Conservation (phyloP, 2,329 filamentous ascomycete species). For the Escovopsis sp. region DNA sequence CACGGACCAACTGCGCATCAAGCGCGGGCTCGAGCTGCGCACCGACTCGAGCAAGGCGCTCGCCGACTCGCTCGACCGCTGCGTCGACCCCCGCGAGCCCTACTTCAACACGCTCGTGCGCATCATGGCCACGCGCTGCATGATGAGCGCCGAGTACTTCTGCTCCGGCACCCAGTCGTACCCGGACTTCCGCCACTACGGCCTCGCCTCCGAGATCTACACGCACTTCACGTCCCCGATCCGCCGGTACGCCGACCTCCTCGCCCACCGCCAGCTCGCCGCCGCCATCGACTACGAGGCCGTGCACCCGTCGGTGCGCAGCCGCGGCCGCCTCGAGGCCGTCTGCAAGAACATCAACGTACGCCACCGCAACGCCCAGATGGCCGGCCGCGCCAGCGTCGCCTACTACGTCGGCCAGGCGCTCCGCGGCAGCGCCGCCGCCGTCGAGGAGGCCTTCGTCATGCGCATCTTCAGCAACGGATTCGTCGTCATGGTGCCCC, state of each 20-base stretch:
- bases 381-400: constrained; percentile 83
- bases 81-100: constrained; percentile 63
- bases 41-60: constrained; percentile 84
- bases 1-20: constrained; percentile 75
- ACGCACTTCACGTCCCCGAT: constrained; percentile 98
- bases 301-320: constrained; percentile 67
- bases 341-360: constrained; percentile 99
- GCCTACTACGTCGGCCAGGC: constrained; percentile 98
- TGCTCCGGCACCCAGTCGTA: constrained; percentile 85
- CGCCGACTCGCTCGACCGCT: constrained; percentile 78
- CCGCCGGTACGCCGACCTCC: constrained; percentile 89
- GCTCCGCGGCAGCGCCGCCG: constrained; percentile 58
- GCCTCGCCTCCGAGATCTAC: constrained; percentile 90
- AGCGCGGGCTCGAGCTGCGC: constrained; percentile 63
- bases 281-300: constrained; percentile 88
- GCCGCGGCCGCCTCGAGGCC: constrained; percentile 70
- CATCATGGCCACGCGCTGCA: constrained; percentile 94
- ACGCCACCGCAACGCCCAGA: constrained; percentile 90
- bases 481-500: constrained; percentile 87
- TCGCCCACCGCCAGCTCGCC: constrained; percentile 85
- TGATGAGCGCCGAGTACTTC: constrained; percentile 99
- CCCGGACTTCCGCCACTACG: constrained; percentile 92
- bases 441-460: constrained; percentile 76
- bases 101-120: constrained; percentile 98
- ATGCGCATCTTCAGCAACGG: constrained; percentile 98